Conservation (phyloP, 345 rosid species). For the Salix viminalis region DNA sequence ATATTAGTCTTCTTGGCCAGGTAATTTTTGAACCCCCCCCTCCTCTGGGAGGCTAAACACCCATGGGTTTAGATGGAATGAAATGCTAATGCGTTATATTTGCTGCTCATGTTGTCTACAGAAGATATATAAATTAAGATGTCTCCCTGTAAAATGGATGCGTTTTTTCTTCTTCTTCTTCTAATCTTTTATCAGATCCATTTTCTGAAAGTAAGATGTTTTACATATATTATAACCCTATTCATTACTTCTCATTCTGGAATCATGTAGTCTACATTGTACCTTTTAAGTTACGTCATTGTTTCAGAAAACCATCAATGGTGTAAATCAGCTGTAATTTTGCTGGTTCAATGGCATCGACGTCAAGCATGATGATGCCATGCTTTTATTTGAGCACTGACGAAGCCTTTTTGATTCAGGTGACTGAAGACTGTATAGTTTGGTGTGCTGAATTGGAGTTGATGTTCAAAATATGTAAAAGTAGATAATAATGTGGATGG, state of each 20-base stretch:
- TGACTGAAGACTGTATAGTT: not conserved
- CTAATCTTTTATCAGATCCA: too few relatives aligned
- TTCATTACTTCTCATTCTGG: not conserved
- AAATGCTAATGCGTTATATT: not conserved
- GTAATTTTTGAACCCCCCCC: not conserved
- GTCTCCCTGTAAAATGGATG: too few relatives aligned
- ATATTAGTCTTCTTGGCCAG: not conserved
- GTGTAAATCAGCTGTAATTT: not conserved
- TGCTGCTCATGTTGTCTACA: too few relatives aligned
- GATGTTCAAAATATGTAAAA: not conserved
- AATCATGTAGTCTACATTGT: not conserved
- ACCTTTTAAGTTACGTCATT: not conserved
- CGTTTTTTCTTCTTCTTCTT: too few relatives aligned
- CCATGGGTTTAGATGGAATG: not conserved
- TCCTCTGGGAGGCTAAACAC: not conserved
- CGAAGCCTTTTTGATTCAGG: constrained; percentile 2
- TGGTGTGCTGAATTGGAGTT: not conserved
- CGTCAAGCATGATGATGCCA: not conserved
- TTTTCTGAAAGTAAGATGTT: not conserved
- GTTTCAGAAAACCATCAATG: not conserved
- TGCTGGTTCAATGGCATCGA: not conserved
- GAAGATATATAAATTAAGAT: too few relatives aligned
- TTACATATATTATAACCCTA: not conserved
- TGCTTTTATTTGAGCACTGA: not conserved
- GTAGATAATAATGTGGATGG: not conserved